Percentiles rank a stretch among this genome's conserved stretches.
phyloP scores from a whole-genome alignment of 2,329 filamentous ascomycete species.

The Ophiostoma piceae region DNA sequence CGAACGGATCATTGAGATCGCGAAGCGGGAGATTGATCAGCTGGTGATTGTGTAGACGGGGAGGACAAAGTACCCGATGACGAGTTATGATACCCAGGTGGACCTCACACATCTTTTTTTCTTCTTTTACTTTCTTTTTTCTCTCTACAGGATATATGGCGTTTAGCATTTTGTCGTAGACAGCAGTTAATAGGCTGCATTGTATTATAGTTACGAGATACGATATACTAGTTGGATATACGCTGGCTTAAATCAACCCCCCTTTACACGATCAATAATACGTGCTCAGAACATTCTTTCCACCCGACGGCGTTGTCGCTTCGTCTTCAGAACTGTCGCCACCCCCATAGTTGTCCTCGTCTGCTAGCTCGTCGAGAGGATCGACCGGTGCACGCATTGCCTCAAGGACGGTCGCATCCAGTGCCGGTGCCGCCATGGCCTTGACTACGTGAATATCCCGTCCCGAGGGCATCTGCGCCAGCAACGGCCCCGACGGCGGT shows the following conservation, averaged over 20 bases:
- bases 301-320: not conserved
- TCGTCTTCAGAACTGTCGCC: constrained; percentile 43
- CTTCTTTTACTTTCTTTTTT: not conserved
- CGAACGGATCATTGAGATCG: constrained; percentile 49
- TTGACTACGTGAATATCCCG: constrained; percentile 75
- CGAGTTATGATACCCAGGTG: not conserved
- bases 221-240: not conserved
- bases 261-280: not conserved
- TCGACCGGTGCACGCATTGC: constrained; percentile 53
- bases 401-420: constrained; percentile 62
- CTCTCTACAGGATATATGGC: not conserved
- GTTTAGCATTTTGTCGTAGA: not conserved
- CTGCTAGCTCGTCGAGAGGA: constrained; percentile 39
- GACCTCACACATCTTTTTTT: not conserved
- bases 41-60: constrained; percentile 42
- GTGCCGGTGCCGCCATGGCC: constrained; percentile 57
- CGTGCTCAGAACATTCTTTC: not conserved
- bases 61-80: not conserved
- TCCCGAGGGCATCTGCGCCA: constrained; percentile 78
- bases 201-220: constrained; percentile 1
- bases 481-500: constrained; percentile 63
- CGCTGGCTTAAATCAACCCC: constrained; percentile 2
- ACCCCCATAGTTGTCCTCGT: constrained; percentile 32
- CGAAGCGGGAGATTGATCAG: constrained; percentile 49
- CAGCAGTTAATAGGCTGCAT: not conserved